Evolutionary conservation across 768 basidiomycete species (phyloP).

Genomic region (Mycena venus): DNA sequence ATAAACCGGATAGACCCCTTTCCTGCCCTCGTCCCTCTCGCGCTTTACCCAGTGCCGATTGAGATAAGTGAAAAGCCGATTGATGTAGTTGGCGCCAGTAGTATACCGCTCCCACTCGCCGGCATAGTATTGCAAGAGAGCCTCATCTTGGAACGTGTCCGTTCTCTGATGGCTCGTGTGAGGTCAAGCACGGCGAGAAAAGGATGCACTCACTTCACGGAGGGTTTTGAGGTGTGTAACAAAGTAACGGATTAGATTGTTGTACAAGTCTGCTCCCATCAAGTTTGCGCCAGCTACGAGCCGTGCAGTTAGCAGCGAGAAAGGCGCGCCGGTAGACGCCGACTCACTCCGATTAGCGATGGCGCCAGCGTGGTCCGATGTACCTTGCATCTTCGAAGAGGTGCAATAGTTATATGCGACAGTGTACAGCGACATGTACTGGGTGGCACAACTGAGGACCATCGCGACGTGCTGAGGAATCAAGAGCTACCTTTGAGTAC

Average conservation of each 20-base stretch:
- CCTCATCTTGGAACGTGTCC: constrained; percentile 87
- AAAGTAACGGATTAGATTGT: constrained; percentile 94
- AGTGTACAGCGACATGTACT: constrained; percentile 93
- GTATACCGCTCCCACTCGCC: constrained; percentile 97
- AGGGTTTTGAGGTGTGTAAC: constrained; percentile 82
- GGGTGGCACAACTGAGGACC: constrained; percentile 38
- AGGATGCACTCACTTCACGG: constrained; percentile 53
- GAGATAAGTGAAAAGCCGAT: constrained; percentile 96
- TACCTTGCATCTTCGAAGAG: constrained; percentile 81
- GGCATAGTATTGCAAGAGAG: constrained; percentile 91
- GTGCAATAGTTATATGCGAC: constrained; percentile 99
- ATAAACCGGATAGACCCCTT: constrained; percentile 95
- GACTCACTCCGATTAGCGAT: constrained; percentile 79
- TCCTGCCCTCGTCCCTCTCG: constrained; percentile 96
- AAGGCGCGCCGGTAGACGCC: constrained; percentile 49
- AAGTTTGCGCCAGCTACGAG: constrained; percentile 87
- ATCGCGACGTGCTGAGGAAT: background rate
- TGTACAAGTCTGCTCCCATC: constrained; percentile 98
- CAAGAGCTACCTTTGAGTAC: constrained; percentile 69
- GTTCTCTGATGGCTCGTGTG: constrained; percentile 66
- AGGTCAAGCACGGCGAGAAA: constrained; percentile 22
- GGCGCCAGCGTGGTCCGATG: constrained; percentile 56
- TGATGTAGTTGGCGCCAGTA: constrained; percentile 96
- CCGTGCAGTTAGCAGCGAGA: constrained; percentile 33
- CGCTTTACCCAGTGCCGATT: constrained; percentile 99